phyloP scores from a whole-genome alignment of 2,329 filamentous ascomycete species.

The Venturia carpophila region DNA sequence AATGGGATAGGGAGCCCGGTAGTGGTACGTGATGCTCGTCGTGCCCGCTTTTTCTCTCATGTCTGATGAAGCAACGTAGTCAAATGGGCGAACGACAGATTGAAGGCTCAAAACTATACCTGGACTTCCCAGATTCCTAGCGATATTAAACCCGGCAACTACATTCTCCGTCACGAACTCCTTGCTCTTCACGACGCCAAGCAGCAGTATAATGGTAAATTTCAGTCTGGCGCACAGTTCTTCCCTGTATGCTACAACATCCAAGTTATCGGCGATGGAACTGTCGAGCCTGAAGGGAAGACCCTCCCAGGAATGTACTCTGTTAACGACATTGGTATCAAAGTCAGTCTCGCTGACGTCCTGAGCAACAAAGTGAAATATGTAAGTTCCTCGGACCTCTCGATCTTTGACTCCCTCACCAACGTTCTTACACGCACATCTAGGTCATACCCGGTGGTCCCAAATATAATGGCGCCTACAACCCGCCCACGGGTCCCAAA shows the following conservation, averaged over 20 bases:
- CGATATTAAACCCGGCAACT: constrained; percentile 40
- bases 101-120: constrained; percentile 41
- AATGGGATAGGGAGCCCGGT: not conserved
- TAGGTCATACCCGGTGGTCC: not conserved
- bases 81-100: constrained; percentile 49
- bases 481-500: not conserved
- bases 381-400: not conserved
- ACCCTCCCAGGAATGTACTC: constrained; percentile 18
- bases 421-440: not conserved
- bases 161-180: constrained; percentile 48
- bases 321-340: constrained; percentile 1
- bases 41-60: not conserved
- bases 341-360: constrained; percentile 12
- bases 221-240: constrained; percentile 2
- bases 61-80: not conserved
- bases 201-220: not conserved
- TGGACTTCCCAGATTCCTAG: constrained; percentile 42
- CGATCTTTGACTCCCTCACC: not conserved
- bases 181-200: constrained; percentile 37
- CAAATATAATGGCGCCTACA: not conserved
- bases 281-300: constrained; percentile 6
- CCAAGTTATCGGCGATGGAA: constrained; percentile 15
- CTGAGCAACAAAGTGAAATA: not conserved
- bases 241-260: constrained; percentile 11
- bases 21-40: not conserved